Evolutionary conservation across 1,284 basidiomycete genomes (phyloP).

Genomic region (Pisolithus thermaeus): DNA sequence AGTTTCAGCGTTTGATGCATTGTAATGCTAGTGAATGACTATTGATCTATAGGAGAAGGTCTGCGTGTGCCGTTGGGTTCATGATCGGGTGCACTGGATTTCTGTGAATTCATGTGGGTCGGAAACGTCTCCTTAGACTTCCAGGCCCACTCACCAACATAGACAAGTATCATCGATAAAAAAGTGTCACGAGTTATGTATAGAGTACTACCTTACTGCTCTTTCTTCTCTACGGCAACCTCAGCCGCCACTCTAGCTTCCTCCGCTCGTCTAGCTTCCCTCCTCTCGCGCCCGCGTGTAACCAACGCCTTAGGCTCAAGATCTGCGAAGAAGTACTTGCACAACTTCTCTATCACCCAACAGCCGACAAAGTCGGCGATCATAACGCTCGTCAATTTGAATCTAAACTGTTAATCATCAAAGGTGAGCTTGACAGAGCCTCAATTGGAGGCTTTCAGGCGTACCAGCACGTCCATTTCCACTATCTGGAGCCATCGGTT

Average conservation of each 20-base stretch:
- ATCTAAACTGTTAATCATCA: conserved; percentile 61
- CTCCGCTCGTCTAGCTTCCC: conserved; percentile 39
- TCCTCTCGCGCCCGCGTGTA: conserved; percentile 74
- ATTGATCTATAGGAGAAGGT: too few species aligned
- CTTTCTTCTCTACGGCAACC: conserved; percentile 19
- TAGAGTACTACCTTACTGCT: conserved; percentile 11
- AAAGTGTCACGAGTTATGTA: not conserved
- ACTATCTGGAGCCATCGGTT: conserved; percentile 98
- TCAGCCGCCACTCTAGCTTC: conserved; percentile 17
- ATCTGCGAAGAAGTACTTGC: conserved; percentile 87
- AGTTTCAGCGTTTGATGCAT: too few species aligned
- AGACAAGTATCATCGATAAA: not conserved
- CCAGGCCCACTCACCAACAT: not conserved
- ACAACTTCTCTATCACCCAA: conserved; percentile 75
- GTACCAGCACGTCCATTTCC: conserved; percentile 74
- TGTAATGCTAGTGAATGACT: too few species aligned
- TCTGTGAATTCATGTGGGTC: too few species aligned
- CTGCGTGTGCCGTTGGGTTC: too few species aligned
- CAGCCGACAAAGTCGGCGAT: conserved; percentile 85
- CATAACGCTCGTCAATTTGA: conserved; percentile 77
- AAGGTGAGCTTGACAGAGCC: not conserved
- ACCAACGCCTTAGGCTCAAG: conserved; percentile 83
- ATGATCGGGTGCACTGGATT: too few species aligned
- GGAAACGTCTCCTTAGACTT: too few species aligned
- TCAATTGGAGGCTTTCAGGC: conserved; percentile 21